Conservation (phyloP, 805 yeast genomes). For the Saturnispora mendoncae region DNA sequence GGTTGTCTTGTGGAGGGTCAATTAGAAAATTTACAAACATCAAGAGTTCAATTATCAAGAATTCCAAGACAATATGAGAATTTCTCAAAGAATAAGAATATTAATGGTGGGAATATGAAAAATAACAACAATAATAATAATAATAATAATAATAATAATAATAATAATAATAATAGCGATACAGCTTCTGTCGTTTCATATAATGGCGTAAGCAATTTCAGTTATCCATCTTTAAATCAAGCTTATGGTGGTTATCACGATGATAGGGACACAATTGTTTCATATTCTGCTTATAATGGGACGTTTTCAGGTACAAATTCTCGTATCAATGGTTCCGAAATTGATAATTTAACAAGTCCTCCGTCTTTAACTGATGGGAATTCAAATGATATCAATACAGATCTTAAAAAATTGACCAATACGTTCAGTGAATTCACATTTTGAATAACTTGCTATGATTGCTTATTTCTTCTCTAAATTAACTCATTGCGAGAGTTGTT, state of each 20-base stretch:
- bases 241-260: constrained; percentile 10
- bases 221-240: constrained; percentile 3
- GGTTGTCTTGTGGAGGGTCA: constrained; percentile 91
- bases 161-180: constrained; percentile 25
- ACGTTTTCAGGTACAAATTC: constrained; percentile 4
- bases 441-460: not conserved
- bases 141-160: constrained; percentile 16
- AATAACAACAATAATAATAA: constrained; percentile 11
- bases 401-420: constrained; percentile 31
- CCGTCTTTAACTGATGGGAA: not conserved
- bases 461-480: too few relatives aligned
- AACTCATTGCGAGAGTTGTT: too few relatives aligned
- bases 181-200: constrained; percentile 34
- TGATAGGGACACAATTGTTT: constrained; percentile 6
- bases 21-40: constrained; percentile 65
- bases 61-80: constrained; percentile 10
- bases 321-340: constrained; percentile 4
- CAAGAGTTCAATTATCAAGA: constrained; percentile 45
- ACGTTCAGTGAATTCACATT: constrained; percentile 26
- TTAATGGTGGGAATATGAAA: not conserved
- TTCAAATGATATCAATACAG: constrained; percentile 16
- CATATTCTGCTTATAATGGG: constrained; percentile 6
- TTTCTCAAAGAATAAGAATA: not conserved
- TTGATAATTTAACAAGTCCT: not conserved
- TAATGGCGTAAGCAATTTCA: constrained; percentile 18